Evolutionary conservation across 495 filamentous ascomycete genomes (phyloP).

Genomic region (Copromyces sp.): DNA sequence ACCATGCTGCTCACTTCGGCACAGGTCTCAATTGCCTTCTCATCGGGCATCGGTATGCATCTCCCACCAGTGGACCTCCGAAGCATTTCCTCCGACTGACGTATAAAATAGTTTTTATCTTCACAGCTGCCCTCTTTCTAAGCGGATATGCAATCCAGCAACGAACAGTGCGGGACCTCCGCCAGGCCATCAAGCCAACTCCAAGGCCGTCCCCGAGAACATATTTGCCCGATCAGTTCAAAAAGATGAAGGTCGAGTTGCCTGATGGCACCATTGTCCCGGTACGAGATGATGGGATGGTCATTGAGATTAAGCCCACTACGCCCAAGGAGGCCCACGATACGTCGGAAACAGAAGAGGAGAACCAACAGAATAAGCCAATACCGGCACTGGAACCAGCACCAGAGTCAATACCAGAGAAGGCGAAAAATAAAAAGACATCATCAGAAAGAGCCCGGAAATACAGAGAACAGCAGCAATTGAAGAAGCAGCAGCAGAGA

Average conservation of each 20-base stretch:
- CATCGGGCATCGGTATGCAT: slow-evolving; percentile 37
- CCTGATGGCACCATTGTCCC: slow-evolving; percentile 26
- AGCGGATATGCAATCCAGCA: slow-evolving; percentile 46
- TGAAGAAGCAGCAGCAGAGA: not conserved
- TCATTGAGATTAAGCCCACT: slow-evolving; percentile 25
- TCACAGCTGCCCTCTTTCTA: slow-evolving; percentile 42
- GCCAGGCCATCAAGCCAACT: slow-evolving; percentile 33
- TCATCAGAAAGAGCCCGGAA: not conserved
- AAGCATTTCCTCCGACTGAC: not conserved
- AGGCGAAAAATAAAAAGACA: not conserved
- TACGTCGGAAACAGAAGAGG: slow-evolving; percentile 14
- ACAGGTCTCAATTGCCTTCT: slow-evolving; percentile 42
- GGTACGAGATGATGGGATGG: slow-evolving; percentile 11
- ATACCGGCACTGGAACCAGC: not conserved
- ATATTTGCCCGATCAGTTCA: slow-evolving; percentile 32
- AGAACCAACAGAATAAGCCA: not conserved
- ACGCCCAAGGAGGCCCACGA: slow-evolving; percentile 10
- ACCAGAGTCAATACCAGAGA: not conserved
- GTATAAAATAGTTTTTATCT: slow-evolving; percentile 31
- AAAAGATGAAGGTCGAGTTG: slow-evolving; percentile 24
- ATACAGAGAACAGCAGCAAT: not conserved
- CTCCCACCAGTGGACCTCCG: slow-evolving; percentile 3
- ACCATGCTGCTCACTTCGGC: slow-evolving; percentile 41
- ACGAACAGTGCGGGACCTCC: slow-evolving; percentile 39
- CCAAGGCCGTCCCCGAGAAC: slow-evolving; percentile 32